Evolutionary conservation across 495 filamentous ascomycete genomes (phyloP), one percentile per base, ranked within the genome.

Genomic region (Daldinia caldariorum): DNA sequence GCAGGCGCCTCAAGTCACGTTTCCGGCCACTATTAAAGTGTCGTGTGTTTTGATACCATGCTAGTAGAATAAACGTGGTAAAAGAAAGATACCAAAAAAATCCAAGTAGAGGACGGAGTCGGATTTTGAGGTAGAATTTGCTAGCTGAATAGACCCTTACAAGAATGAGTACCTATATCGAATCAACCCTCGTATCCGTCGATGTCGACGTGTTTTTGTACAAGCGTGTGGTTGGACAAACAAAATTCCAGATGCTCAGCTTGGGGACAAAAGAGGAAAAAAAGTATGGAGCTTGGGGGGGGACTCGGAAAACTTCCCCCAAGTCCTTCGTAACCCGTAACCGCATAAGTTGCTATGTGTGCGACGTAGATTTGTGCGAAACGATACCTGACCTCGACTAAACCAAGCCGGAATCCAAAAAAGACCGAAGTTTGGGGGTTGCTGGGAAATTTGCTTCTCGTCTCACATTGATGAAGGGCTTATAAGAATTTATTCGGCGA

Each of bases 1-100:
- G 65, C 70, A 72, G 70, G 9, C 34, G 65, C 32, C 16, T 54
- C 50, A 47, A 60, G 65, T 72, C 70, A 72, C 70, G 70, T 68
- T 68, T 68, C 47, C 13, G 34, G 7, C 13, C 20, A 54, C n/a
- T 18, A 41, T 29, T 12, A 45, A 32, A 16, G 69, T 68, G 65
- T 72, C 61, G 70, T 68, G 65, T 68, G 61, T 16, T 47, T 47
- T 16, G 18, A 20, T 47, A 18, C 18, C 43, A 7, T 47, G 18
- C 50, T 38, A 5, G 16, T 47, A 13, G n/a, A n/a, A n/a, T n/a
- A n/a, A n/a, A n/a, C n/a, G n/a, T n/a, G n/a, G n/a, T n/a, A n/a
- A n/a, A 29, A 57, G 29, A 43, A 13, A 41, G n/a, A 14, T 29
- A 58, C 32, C 35, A 51, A 66, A 51, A 8, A 49, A 38, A 20